Conservation (phyloP, 2,329 filamentous ascomycete species). For the Setomelanomma holmii region DNA sequence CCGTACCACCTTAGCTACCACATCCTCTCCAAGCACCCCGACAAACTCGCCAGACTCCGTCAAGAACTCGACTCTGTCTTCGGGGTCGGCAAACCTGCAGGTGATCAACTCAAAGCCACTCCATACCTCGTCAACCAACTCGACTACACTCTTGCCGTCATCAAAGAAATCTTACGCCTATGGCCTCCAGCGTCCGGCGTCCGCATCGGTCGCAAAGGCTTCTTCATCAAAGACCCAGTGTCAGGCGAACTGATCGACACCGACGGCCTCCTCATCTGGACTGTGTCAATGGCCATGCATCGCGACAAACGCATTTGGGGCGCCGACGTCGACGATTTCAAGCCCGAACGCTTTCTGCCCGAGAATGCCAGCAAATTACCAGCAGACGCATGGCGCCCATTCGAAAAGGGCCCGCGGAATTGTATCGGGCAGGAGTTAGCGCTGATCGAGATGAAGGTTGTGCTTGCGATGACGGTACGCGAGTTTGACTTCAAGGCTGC, state of each 20-base stretch:
- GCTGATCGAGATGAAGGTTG: constrained; percentile 24
- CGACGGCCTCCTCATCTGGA: constrained; percentile 19
- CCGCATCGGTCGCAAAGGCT: constrained; percentile 16
- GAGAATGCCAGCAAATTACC: constrained; percentile 17
- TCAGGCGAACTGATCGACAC: constrained; percentile 33
- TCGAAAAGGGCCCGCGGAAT: constrained; percentile 46
- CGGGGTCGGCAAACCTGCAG: constrained; percentile 21
- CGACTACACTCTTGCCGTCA: constrained; percentile 40
- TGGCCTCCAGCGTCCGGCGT: constrained; percentile 44
- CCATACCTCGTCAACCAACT: constrained; percentile 40
- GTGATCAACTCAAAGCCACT: constrained; percentile 20
- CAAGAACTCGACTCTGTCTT: constrained; percentile 42
- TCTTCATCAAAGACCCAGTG: constrained; percentile 16
- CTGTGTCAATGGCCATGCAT: constrained; percentile 23
- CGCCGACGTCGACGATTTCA: constrained; percentile 23
- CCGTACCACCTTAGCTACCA: constrained; percentile 17
- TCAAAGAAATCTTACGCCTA: constrained; percentile 46
- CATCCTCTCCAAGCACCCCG: constrained; percentile 34
- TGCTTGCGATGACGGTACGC: constrained; percentile 30
- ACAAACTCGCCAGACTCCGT: constrained; percentile 25
- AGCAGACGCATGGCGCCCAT: constrained; percentile 43
- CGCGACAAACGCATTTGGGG: constrained; percentile 26
- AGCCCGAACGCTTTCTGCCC: constrained; percentile 33
- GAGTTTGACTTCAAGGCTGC: constrained; percentile 31
- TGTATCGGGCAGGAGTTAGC: constrained; percentile 32